Evolutionary conservation across 1,284 basidiomycete species (phyloP).

Genomic region (Coniferiporia weirii): DNA sequence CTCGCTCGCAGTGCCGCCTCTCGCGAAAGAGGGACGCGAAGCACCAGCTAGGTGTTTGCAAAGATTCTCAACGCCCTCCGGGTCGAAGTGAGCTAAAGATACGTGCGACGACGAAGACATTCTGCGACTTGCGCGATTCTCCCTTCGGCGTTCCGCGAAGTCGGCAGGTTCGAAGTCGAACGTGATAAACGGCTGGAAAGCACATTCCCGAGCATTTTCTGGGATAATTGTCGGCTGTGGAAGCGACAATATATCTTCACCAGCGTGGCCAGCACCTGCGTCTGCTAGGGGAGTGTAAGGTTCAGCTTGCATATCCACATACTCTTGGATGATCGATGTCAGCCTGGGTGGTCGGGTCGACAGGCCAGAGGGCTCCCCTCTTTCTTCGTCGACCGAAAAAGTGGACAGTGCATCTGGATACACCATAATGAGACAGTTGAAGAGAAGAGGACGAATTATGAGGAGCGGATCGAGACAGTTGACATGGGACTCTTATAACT

Average conservation of each 20-base stretch:
- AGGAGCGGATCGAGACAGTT: neutral
- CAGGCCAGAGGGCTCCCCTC: neutral
- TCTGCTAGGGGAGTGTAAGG: neutral
- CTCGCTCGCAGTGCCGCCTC: neutral
- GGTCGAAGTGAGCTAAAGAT: constrained; percentile 7
- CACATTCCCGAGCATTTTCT: neutral
- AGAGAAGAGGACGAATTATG: neutral
- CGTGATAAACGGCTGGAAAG: constrained; percentile 9
- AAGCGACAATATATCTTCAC: neutral
- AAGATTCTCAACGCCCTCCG: constrained; percentile 5
- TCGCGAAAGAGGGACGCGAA: neutral
- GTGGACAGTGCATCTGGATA: neutral
- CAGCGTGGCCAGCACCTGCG: neutral
- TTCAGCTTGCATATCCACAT: neutral
- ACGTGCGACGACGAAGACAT: neutral
- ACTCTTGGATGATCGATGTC: neutral
- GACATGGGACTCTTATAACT: neutral
- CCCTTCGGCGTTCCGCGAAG: neutral
- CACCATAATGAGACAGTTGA: neutral
- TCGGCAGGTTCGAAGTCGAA: constrained; percentile 9
- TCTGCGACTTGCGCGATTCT: neutral
- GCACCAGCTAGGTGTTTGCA: neutral
- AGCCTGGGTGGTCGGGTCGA: neutral
- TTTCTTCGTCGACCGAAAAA: neutral
- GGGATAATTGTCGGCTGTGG: neutral